Percentiles rank a stretch among this genome's conserved stretches.
Evolutionary conservation across 108 stramenopile species (phyloP).

Genomic region (Fragilaria radians): DNA sequence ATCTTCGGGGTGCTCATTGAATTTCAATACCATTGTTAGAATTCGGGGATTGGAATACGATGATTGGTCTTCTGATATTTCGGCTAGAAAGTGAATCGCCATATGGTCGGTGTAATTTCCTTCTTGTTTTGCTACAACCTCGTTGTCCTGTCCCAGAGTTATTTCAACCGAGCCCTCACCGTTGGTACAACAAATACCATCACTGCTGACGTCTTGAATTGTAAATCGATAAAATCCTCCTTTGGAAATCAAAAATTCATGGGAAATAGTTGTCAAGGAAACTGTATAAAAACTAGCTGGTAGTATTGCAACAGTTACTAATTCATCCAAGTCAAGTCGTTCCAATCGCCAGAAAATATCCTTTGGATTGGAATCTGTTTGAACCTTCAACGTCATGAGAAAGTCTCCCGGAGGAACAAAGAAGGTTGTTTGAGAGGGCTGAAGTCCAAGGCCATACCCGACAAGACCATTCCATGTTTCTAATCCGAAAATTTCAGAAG

Average conservation of each 20-base stretch:
- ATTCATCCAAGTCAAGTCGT: background rate
- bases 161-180: background rate
- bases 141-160: background rate
- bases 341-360: background rate
- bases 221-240: background rate
- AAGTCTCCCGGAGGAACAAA: background rate
- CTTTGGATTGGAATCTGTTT: background rate
- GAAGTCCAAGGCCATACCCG: background rate
- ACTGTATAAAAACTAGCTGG: background rate
- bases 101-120: background rate
- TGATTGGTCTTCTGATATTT: background rate
- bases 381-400: background rate
- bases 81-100: background rate
- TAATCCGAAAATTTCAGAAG: too few relatives aligned
- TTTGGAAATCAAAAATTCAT: background rate
- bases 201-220: background rate
- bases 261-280: background rate
- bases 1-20: background rate
- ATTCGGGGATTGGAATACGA: background rate
- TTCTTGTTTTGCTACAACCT: background rate
- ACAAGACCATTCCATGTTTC: background rate
- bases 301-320: background rate
- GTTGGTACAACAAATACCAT: background rate
- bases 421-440: background rate
- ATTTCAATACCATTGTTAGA: background rate